Conservation (phyloP, 75 land plant genomes). For the Pinus tabuliformis region DNA sequence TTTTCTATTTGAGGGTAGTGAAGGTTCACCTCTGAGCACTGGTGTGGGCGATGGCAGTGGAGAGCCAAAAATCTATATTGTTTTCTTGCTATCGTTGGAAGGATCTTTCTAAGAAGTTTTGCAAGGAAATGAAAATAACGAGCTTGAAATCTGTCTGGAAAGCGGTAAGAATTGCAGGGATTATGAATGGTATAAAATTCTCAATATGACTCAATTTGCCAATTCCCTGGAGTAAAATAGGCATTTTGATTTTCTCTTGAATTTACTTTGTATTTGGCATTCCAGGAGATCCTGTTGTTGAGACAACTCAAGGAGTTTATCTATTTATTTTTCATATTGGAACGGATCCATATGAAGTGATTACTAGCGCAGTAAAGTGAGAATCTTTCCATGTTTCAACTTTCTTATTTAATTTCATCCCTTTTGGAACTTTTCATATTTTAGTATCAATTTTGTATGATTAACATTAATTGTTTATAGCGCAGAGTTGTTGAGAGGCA, state of each 20-base stretch:
- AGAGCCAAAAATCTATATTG: constrained; percentile 36
- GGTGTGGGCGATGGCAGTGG: constrained; percentile 7
- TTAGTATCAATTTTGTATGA: neutral
- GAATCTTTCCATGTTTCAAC: neutral
- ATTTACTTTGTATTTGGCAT: neutral
- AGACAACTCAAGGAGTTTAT: constrained; percentile 46
- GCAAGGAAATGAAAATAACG: constrained; percentile 73
- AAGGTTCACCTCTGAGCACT: constrained; percentile 34
- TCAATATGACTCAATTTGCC: neutral
- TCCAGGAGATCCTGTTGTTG: constrained; percentile 76
- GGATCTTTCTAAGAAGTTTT: constrained; percentile 79
- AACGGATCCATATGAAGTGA: constrained; percentile 76
- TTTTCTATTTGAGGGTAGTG: constrained; percentile 57
- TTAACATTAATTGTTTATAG: neutral
- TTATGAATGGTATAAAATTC: neutral
- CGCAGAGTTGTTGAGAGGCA: no score
- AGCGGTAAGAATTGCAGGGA: constrained; percentile 47
- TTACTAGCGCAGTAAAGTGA: constrained; percentile 77
- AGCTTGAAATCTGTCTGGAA: constrained; percentile 78
- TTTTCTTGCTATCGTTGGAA: constrained; percentile 75
- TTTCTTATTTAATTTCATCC: neutral
- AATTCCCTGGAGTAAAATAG: neutral
- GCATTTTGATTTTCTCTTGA: constrained; percentile 1
- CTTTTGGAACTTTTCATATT: neutral
- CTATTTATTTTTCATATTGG: constrained; percentile 68